Percentiles rank a stretch among this genome's conserved stretches.
These are phyloP conservation scores for Entomortierella chlamydospora DNA, from an alignment of 192 early-diverging fungal species.

Conservation along the genomic window DNA sequence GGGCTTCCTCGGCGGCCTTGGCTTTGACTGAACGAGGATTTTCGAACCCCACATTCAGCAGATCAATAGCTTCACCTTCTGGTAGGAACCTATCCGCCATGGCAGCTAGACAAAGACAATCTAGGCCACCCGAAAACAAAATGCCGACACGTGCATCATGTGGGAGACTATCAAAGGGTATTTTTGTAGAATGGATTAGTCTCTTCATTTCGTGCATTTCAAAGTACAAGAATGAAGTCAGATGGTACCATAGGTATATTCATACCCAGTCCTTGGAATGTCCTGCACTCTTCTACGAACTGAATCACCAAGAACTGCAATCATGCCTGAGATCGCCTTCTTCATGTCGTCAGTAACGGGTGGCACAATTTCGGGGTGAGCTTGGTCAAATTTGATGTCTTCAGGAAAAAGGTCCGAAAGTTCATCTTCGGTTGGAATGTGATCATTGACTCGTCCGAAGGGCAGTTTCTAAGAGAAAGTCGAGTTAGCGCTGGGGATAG, in stretches of 20 bases:
- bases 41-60: slow-evolving; percentile 96
- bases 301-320: slow-evolving; percentile 57
- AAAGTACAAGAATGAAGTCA: background rate
- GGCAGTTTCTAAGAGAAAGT: slow-evolving; percentile 49
- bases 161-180: background rate
- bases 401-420: slow-evolving; percentile 40
- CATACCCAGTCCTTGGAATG: slow-evolving; percentile 60
- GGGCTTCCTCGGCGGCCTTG: slow-evolving; percentile 47
- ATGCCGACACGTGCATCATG: slow-evolving; percentile 73
- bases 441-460: slow-evolving; percentile 58
- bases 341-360: slow-evolving; percentile 54
- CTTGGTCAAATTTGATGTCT: slow-evolving; percentile 27
- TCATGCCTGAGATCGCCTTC: slow-evolving; percentile 50
- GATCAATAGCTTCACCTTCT: slow-evolving; percentile 81
- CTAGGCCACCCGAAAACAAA: slow-evolving; percentile 94
- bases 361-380: slow-evolving; percentile 40
- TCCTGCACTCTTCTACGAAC: slow-evolving; percentile 60
- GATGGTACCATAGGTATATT: slow-evolving; percentile 21
- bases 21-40: slow-evolving; percentile 80
- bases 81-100: slow-evolving; percentile 81
- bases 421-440: slow-evolving; percentile 34
- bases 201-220: background rate
- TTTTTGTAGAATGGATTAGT: no score
- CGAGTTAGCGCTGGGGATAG: background rate
- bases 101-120: slow-evolving; percentile 91